Conservation (phyloP, 345 rosid species). For the Nasturtium officinale region DNA sequence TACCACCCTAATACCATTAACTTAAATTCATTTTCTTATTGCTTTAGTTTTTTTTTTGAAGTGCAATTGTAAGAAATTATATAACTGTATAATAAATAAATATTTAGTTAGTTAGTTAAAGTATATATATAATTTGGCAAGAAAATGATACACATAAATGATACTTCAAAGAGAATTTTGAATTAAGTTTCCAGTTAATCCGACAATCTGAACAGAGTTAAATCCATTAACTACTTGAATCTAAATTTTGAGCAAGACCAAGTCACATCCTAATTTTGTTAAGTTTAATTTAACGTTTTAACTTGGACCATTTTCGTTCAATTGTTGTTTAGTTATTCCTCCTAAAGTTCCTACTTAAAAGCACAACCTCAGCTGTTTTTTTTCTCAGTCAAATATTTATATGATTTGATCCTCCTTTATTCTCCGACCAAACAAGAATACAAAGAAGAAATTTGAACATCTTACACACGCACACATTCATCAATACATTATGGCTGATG, state of each 20-base stretch:
- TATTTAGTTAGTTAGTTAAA: not conserved
- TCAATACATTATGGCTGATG: constrained; percentile 54
- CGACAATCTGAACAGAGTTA: not conserved
- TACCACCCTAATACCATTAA: not conserved
- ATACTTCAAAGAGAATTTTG: not conserved
- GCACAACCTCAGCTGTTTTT: constrained; percentile 31
- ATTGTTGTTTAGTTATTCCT: constrained; percentile 23
- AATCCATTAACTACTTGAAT: constrained; percentile 19
- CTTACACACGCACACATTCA: not conserved
- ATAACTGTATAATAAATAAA: not conserved
- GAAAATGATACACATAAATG: not conserved
- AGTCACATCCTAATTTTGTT: constrained; percentile 28
- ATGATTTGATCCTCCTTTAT: not conserved
- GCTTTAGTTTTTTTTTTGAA: not conserved
- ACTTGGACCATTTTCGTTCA: constrained; percentile 20
- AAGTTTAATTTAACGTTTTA: not conserved
- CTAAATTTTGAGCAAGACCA: constrained; percentile 15
- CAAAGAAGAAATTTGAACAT: not conserved
- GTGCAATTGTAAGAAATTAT: not conserved
- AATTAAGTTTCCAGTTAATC: not conserved
- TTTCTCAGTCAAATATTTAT: constrained; percentile 20
- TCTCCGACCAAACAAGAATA: not conserved
- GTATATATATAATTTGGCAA: not conserved
- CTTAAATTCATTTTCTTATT: not conserved
- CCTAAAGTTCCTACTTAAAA: constrained; percentile 36